Evolutionary conservation across 1,139 yeast species (phyloP).

Genomic region (Petasospora rhodanensis): DNA sequence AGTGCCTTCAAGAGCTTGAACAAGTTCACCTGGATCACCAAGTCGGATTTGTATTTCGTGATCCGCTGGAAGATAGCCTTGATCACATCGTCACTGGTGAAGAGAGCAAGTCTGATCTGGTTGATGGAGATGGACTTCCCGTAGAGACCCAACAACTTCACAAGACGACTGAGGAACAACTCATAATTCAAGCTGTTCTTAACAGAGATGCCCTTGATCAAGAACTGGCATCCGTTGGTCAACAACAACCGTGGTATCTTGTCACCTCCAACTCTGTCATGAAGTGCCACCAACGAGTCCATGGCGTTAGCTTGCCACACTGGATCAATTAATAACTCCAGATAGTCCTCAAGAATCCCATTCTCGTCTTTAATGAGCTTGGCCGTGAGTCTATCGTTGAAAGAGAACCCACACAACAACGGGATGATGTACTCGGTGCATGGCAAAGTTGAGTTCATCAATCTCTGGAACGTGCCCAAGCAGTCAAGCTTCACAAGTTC

Average conservation of each 20-base stretch:
- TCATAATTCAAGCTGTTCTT: constrained; percentile 19
- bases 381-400: constrained; percentile 32
- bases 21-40: constrained; percentile 17
- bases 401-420: constrained; percentile 55
- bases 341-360: constrained; percentile 41
- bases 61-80: constrained; percentile 12
- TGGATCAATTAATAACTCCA: constrained; percentile 49
- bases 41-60: constrained; percentile 9
- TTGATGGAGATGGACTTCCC: constrained; percentile 16
- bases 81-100: constrained; percentile 13
- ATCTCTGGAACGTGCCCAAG: constrained; percentile 44
- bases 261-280: constrained; percentile 17
- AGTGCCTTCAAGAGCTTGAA: constrained; percentile 21
- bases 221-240: constrained; percentile 11
- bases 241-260: constrained; percentile 12
- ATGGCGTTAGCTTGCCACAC: constrained; percentile 70
- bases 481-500: constrained; percentile 53
- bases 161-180: constrained; percentile 17
- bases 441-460: constrained; percentile 44
- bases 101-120: constrained; percentile 18
- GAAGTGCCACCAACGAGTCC: constrained; percentile 41
- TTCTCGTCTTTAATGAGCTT: constrained; percentile 34
- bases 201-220: constrained; percentile 14
- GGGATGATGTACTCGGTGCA: constrained; percentile 62
- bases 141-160: constrained; percentile 14